Conservation (phyloP, 75 land plant genomes). For the Isoetes taiwanensis region DNA sequence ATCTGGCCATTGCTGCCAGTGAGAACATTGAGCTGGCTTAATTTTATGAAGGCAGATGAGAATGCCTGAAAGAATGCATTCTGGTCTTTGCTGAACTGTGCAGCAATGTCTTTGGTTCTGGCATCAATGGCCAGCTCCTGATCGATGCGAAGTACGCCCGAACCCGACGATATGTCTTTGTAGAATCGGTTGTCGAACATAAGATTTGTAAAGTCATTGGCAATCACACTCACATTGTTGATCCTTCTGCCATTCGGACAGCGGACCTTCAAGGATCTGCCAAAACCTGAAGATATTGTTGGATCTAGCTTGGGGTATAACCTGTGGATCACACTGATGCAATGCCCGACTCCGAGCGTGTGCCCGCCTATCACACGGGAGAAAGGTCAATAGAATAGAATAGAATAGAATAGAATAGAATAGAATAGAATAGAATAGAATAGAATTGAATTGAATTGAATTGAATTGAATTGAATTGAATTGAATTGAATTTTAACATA, state of each 20-base stretch:
- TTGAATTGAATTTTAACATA: too few relatives aligned
- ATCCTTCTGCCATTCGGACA: conserved; percentile 19
- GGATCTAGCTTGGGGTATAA: conserved; percentile 18
- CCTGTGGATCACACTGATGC: conserved; percentile 11
- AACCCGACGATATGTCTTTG: conserved; percentile 9
- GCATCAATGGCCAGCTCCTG: conserved; percentile 16
- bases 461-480: too few relatives aligned
- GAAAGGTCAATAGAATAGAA: too few relatives aligned
- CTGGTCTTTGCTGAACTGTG: conserved; percentile 27
- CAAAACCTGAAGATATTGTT: not conserved
- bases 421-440: too few relatives aligned
- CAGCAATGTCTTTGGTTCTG: conserved; percentile 15
- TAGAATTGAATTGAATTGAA: too few relatives aligned
- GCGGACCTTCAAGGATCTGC: conserved; percentile 12
- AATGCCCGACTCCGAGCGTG: conserved; percentile 20
- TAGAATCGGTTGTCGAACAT: conserved; percentile 34
- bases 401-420: too few relatives aligned
- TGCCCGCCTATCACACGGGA: conserved; percentile 20
- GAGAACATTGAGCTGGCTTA: conserved; percentile 14
- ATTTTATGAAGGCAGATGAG: conserved; percentile 19
- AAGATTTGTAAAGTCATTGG: conserved; percentile 25
- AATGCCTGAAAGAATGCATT: conserved; percentile 24
- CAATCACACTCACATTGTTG: conserved; percentile 7
- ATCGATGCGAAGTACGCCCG: conserved; percentile 28
- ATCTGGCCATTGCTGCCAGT: conserved; percentile 18